Base-by-base conservation (phyloP, 2,329 filamentous ascomycete species). In the Hyphodiscus sp. region DNA sequence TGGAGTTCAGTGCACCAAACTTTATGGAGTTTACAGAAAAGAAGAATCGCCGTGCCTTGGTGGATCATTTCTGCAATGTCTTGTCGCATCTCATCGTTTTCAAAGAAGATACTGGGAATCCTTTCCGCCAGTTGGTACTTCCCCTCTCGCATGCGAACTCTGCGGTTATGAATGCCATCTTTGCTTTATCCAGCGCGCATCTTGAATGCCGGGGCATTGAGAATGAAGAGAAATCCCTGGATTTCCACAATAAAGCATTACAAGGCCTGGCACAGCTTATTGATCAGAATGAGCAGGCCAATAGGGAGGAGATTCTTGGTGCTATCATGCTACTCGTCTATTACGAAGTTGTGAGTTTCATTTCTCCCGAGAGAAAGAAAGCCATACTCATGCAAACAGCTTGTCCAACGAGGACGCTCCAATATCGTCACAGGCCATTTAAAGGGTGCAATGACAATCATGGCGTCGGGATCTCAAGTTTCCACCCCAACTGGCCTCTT, bases 111-210 rank as follows among this genome's bases (percentile, higher is more conserved):
- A 73, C 74, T 2, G 80, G 79, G 18, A 85, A 85, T 57, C 80
- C 81, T 0, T 85, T 85, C 61, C 80, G 81, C 58, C 79, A 83
- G 61, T 71, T 84, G 10, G 77, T 85, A 8, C 69, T 85, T 20
- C 81, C 81, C 1, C 69, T 85, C 41, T 80, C 79, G 2, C 72
- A 76, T 45, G 71, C 65, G 43, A 81, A 78, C 62, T 71, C 72
- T 0, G 76, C 80, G 0, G 77, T 96, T 2, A 86, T 88, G 68
- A 89, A 94, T 64, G 89, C 91, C 11, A 86, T 96, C 56, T 91
- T 88, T 53, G 90, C 91, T 1, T 73, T 96, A 5, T 82, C 90
- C 0, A 88, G 87, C 53, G 92, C 91, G 55, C 94, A 96, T 67
- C 74, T 95, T 55, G 87, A 92, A 52, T 89, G 80, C 47, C 71